A percentile compares a stretch with the other conserved stretches of the same genome.
Conservation (phyloP, 2,329 filamentous ascomycete species). For the Ceratocystiopsis sp. region DNA sequence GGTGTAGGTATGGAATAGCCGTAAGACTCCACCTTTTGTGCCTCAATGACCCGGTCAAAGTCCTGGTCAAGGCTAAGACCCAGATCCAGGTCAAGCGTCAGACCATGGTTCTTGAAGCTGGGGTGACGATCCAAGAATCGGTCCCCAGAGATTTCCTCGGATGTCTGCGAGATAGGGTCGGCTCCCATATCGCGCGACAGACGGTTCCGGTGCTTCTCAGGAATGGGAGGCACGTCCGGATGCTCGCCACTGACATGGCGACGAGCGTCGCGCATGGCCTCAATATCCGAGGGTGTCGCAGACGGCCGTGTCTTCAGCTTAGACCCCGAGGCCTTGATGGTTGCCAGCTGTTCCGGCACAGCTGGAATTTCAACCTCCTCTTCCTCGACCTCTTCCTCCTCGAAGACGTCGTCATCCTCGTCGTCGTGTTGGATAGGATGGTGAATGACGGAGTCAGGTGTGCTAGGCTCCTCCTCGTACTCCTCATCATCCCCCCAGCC, state of each 20-base stretch:
- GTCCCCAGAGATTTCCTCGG: slow-evolving; percentile 13
- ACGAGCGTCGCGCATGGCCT: slow-evolving; percentile 71
- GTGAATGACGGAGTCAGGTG: slow-evolving; percentile 80
- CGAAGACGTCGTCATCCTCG: slow-evolving; percentile 9
- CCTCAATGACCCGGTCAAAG: slow-evolving; percentile 87
- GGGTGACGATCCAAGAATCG: slow-evolving; percentile 43
- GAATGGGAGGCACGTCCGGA: slow-evolving; percentile 41
- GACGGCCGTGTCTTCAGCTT: slow-evolving; percentile 81
- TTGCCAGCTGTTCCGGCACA: slow-evolving; percentile 69
- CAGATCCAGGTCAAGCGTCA: slow-evolving; percentile 67
- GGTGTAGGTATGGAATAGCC: no score
- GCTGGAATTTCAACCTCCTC: slow-evolving; percentile 21
- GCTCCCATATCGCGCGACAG: slow-evolving; percentile 29
- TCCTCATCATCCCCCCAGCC: slow-evolving; percentile 42
- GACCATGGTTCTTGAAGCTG: slow-evolving; percentile 65
- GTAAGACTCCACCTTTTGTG: slow-evolving; percentile 62
- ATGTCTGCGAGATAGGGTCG: slow-evolving; percentile 15
- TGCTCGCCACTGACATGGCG: slow-evolving; percentile 68
- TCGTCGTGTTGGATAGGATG: slow-evolving; percentile 37
- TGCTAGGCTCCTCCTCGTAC: slow-evolving; percentile 45
- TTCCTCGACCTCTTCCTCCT: slow-evolving; percentile 10
- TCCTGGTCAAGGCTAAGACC: slow-evolving; percentile 79
- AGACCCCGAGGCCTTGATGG: slow-evolving; percentile 74
- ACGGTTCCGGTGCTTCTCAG: slow-evolving; percentile 40
- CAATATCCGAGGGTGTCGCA: slow-evolving; percentile 67